These are phyloP conservation scores for Blastobotrys mokoenaii DNA, from an alignment of 805 yeast species.

Conservation along the genomic window DNA sequence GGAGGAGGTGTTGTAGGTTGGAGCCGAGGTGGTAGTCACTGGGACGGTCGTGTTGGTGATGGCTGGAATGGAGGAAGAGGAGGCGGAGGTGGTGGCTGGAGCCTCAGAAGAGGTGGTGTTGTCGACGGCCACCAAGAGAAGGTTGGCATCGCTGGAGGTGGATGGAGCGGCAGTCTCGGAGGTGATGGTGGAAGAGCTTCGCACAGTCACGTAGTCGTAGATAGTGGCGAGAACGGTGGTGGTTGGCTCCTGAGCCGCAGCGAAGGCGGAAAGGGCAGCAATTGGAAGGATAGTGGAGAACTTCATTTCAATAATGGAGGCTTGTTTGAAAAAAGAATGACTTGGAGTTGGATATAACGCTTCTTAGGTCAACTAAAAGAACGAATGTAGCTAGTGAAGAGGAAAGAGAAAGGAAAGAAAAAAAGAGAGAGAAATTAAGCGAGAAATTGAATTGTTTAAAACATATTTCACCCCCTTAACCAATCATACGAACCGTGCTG, in stretches of 20 bases:
- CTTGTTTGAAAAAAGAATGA: background rate
- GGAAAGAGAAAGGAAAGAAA: too few species aligned
- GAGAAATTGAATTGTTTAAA: background rate
- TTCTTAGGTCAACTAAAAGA: background rate
- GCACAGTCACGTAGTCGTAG: conserved; percentile 18
- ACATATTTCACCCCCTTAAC: background rate
- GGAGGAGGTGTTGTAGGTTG: conserved; percentile 4
- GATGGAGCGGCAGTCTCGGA: conserved; percentile 12
- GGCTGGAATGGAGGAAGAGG: conserved; percentile 4
- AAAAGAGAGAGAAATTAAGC: background rate
- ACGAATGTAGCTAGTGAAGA: background rate
- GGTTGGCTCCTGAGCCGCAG: conserved; percentile 14
- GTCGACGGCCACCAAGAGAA: conserved; percentile 12
- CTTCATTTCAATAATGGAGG: conserved; percentile 8
- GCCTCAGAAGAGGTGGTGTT: conserved; percentile 2
- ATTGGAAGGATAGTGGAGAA: conserved; percentile 5
- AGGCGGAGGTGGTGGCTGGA: conserved; percentile 4
- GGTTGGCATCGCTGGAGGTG: background rate
- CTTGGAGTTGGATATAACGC: too few species aligned
- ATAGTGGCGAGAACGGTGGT: conserved; percentile 19
- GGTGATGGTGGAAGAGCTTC: conserved; percentile 8
- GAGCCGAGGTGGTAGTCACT: conserved; percentile 9
- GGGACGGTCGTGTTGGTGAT: conserved; percentile 5
- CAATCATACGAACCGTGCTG: too few species aligned
- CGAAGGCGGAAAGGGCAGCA: conserved; percentile 9